Conservation (phyloP, 345 rosid species). For the Mercurialis annua region DNA sequence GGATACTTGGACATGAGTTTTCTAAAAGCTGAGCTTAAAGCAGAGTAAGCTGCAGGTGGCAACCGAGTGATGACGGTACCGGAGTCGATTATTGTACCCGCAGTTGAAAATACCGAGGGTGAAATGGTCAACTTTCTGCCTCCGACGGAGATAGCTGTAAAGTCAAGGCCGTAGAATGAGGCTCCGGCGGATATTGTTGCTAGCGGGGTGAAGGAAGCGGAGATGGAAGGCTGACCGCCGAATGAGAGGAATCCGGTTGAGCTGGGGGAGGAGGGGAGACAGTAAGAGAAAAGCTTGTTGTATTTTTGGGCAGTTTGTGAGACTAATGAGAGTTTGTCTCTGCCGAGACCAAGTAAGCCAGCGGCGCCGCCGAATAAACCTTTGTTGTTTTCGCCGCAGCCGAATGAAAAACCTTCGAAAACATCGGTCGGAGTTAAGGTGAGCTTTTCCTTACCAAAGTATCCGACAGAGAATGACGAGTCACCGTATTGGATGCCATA, state of each 20-base stretch:
- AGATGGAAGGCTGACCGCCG: constrained; percentile 28
- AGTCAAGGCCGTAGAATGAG: constrained; percentile 65
- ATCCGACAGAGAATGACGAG: constrained; percentile 61
- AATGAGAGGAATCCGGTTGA: constrained; percentile 72
- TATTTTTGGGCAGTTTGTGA: constrained; percentile 59
- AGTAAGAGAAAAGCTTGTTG: constrained; percentile 73
- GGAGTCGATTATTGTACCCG: constrained; percentile 73
- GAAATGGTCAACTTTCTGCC: constrained; percentile 47
- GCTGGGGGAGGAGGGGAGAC: constrained; percentile 68
- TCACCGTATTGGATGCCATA: constrained; percentile 85
- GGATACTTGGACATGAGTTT: constrained; percentile 58
- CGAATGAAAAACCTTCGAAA: constrained; percentile 48
- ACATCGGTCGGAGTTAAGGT: constrained; percentile 48
- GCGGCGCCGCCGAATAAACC: constrained; percentile 76
- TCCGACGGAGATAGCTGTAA: constrained; percentile 52
- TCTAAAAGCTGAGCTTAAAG: constrained; percentile 43
- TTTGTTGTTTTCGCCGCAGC: constrained; percentile 77
- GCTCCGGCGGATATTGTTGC: constrained; percentile 30
- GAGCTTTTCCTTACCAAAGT: constrained; percentile 57
- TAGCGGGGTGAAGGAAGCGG: constrained; percentile 58
- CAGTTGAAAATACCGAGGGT: constrained; percentile 39
- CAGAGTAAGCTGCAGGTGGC: constrained; percentile 59
- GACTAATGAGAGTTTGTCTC: constrained; percentile 57
- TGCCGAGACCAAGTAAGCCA: constrained; percentile 83
- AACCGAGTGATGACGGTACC: constrained; percentile 86